Conservation (phyloP, 2,329 filamentous ascomycete species). For the Albifimbria verrucaria region DNA sequence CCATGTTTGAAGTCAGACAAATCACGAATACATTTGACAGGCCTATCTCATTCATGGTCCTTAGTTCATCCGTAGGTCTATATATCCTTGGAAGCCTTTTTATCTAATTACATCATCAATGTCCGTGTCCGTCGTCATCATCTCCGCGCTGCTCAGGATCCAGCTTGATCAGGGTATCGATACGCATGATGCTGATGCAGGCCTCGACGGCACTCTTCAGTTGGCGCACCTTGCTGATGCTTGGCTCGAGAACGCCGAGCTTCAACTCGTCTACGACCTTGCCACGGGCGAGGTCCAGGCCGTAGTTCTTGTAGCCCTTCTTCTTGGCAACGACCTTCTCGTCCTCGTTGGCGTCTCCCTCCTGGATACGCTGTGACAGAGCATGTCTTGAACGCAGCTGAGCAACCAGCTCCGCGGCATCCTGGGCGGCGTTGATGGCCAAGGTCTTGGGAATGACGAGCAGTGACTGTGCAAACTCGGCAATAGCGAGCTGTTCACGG, state of each 20-base stretch:
- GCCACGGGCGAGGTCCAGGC: slow-evolving; percentile 82
- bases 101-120: slow-evolving; percentile 46
- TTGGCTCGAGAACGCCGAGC: slow-evolving; percentile 91
- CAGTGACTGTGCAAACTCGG: slow-evolving; percentile 92
- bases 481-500: slow-evolving; percentile 94
- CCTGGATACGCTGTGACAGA: slow-evolving; percentile 85
- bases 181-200: slow-evolving; percentile 98
- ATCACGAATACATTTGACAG: neutral
- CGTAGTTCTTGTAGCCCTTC: slow-evolving; percentile 99
- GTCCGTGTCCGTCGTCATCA: slow-evolving; percentile 78
- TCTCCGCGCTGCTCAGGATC: slow-evolving; percentile 75
- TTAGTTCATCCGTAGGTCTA: neutral
- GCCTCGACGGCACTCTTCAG: slow-evolving; percentile 98
- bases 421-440: slow-evolving; percentile 95
- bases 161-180: slow-evolving; percentile 97
- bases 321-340: slow-evolving; percentile 88
- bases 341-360: slow-evolving; percentile 79
- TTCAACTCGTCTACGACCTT: slow-evolving; percentile 93
- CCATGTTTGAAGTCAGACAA: too few species aligned
- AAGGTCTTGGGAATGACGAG: slow-evolving; percentile 95
- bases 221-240: slow-evolving; percentile 97
- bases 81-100: slow-evolving; percentile 5
- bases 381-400: slow-evolving; percentile 94
- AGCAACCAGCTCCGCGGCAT: slow-evolving; percentile 90
- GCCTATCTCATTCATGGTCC: neutral